Conservation (phyloP, 2,329 filamentous ascomycete species). For the Diplocarpon rosae region DNA sequence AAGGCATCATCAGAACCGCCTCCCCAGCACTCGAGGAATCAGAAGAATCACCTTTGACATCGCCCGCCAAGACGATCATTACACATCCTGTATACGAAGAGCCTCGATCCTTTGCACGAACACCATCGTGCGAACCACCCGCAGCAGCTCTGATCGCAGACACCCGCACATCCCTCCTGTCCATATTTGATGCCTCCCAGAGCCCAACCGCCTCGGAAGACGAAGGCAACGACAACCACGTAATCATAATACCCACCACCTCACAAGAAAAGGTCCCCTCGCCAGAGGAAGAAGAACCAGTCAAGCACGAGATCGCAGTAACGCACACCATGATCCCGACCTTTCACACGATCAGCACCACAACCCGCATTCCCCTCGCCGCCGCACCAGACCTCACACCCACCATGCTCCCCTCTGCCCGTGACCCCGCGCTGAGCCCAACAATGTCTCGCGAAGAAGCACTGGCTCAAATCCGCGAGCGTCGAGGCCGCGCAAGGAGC, state of each 20-base stretch:
- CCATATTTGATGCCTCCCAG: slow-evolving; percentile 46
- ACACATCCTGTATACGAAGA: slow-evolving; percentile 6
- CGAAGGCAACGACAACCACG: slow-evolving; percentile 15
- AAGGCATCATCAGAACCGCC: slow-evolving; percentile 52
- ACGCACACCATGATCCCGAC: slow-evolving; percentile 13
- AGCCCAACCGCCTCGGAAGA: slow-evolving; percentile 19
- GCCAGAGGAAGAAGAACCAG: slow-evolving; percentile 7
- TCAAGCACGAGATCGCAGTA: slow-evolving; percentile 4
- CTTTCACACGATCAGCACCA: slow-evolving; percentile 27
- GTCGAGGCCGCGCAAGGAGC: slow-evolving; percentile 59
- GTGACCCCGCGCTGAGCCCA: slow-evolving; percentile 46
- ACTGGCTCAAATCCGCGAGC: slow-evolving; percentile 62
- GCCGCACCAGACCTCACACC: slow-evolving; percentile 19
- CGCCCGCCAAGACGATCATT: slow-evolving; percentile 14
- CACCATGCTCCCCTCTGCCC: slow-evolving; percentile 10
- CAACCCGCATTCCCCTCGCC: slow-evolving; percentile 26
- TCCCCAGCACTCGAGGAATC: slow-evolving; percentile 28
- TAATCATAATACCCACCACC: slow-evolving; percentile 26
- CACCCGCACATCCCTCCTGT: slow-evolving; percentile 47
- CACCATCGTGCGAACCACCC: slow-evolving; percentile 52
- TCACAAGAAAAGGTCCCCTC: neutral
- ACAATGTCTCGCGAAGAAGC: slow-evolving; percentile 65
- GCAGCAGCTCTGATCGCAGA: slow-evolving; percentile 43
- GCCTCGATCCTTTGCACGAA: slow-evolving; percentile 37
- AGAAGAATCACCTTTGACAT: slow-evolving; percentile 22